phyloP scores from a whole-genome alignment of 441 rosid genomes.

The Arabidopsis hybrid region DNA sequence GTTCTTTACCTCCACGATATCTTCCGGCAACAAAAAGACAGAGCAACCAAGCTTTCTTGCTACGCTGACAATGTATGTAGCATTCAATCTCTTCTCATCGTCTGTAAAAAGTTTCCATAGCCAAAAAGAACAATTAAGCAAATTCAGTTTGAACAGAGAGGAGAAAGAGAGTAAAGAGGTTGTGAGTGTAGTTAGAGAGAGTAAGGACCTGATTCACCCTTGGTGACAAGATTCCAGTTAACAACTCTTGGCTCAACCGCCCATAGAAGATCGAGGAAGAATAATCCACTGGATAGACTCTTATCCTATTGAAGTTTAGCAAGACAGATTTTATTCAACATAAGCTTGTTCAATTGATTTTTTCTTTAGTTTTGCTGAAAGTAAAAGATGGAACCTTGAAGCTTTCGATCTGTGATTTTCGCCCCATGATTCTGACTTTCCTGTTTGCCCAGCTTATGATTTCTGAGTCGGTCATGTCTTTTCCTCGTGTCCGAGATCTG shows the following conservation, averaged over 20 bases:
- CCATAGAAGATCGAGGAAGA: constrained; percentile 92
- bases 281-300: constrained; percentile 77
- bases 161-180: background rate
- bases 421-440: constrained; percentile 74
- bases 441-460: constrained; percentile 89
- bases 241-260: constrained; percentile 95
- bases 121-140: background rate
- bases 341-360: background rate
- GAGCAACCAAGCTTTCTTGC: constrained; percentile 96
- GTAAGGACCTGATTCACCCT: constrained; percentile 78
- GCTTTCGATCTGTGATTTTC: constrained; percentile 74
- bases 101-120: constrained; percentile 49
- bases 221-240: constrained; percentile 93
- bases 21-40: constrained; percentile 94
- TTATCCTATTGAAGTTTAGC: constrained; percentile 65
- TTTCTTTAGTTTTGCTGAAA: background rate
- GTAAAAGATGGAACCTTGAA: constrained; percentile 66
- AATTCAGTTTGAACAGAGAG: background rate
- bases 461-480: constrained; percentile 83
- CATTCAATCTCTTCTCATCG: constrained; percentile 91
- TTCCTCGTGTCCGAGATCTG: constrained; percentile 77
- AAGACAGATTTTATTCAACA: background rate
- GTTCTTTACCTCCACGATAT: constrained; percentile 75
- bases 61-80: constrained; percentile 87
- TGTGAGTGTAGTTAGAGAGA: background rate